Conservation (phyloP, 257 asterid genomes). For the Nicotiana otophora region DNA sequence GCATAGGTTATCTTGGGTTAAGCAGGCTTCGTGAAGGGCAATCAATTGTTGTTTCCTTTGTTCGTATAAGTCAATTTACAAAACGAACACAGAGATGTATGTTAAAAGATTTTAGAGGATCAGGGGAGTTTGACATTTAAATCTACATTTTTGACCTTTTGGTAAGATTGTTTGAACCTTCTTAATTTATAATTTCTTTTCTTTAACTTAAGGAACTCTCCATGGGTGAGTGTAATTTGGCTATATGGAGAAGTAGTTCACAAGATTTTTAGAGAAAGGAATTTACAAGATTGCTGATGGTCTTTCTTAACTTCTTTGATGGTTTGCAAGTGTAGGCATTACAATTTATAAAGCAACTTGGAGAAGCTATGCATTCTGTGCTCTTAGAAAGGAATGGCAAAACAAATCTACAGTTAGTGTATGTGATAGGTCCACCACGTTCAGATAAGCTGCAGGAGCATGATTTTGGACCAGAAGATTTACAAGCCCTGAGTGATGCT, state of each 20-base stretch:
- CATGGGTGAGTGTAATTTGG: background rate
- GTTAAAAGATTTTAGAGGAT: no score
- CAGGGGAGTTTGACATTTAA: no score
- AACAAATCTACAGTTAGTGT: slow-evolving; percentile 54
- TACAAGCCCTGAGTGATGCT: slow-evolving; percentile 41
- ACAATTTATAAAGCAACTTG: slow-evolving; percentile 69
- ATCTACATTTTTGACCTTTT: background rate
- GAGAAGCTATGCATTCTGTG: slow-evolving; percentile 72
- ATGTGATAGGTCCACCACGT: slow-evolving; percentile 86
- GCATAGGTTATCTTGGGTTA: no score
- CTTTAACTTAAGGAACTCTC: background rate
- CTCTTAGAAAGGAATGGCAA: slow-evolving; percentile 31
- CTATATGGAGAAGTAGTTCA: background rate
- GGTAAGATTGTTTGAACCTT: background rate
- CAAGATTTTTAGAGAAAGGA: background rate
- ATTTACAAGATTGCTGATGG: slow-evolving; percentile 17
- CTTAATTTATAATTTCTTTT: background rate
- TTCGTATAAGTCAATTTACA: no score
- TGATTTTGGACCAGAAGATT: slow-evolving; percentile 86
- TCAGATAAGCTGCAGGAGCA: slow-evolving; percentile 55
- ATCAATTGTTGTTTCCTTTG: no score
- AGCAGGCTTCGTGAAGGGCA: no score
- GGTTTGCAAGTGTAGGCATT: slow-evolving; percentile 50
- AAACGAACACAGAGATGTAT: no score
- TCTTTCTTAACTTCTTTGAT: slow-evolving; percentile 5